These are phyloP conservation scores for Trichoderma gamsii DNA, from an alignment of 495 filamentous ascomycete genomes.

Conservation along the genomic window DNA sequence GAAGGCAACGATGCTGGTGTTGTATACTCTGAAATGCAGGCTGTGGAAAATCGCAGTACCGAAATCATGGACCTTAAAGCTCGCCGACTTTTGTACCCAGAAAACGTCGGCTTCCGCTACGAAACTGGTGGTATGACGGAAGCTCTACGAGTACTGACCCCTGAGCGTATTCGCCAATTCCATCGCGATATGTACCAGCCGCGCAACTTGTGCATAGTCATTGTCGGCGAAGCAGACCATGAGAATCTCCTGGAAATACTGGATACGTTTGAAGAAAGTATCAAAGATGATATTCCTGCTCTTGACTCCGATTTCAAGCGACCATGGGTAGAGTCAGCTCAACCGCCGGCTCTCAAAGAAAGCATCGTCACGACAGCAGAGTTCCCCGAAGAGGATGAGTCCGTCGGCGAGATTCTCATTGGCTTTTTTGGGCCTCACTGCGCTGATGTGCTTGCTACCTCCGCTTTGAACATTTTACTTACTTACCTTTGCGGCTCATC, in stretches of 20 bases:
- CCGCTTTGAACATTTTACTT: conserved; percentile 69
- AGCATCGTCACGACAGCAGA: conserved; percentile 70
- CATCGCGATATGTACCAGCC: conserved; percentile 98
- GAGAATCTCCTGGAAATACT: conserved; percentile 69
- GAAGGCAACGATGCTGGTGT: conserved; percentile 92
- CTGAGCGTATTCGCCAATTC: conserved; percentile 84
- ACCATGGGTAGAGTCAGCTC: conserved; percentile 84
- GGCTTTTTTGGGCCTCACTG: conserved; percentile 80
- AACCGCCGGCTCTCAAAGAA: conserved; percentile 61
- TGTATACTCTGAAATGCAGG: conserved; percentile 99
- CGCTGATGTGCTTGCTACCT: conserved; percentile 53
- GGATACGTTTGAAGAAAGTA: conserved; percentile 81
- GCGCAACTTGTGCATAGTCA: conserved; percentile 83
- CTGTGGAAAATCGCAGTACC: conserved; percentile 70
- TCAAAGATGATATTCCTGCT: conserved; percentile 71
- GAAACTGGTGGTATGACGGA: conserved; percentile 98
- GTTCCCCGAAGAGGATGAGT: conserved; percentile 96
- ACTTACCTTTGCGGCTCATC: conserved; percentile 88
- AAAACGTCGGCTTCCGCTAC: conserved; percentile 86
- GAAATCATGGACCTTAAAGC: conserved; percentile 82
- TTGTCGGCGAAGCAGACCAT: conserved; percentile 87
- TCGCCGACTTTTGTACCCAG: conserved; percentile 74
- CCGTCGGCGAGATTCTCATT: conserved; percentile 75
- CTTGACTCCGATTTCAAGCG: conserved; percentile 68
- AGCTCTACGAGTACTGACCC: conserved; percentile 73